These are phyloP conservation scores for Microbotryum scabiosae DNA, from an alignment of 1,284 basidiomycete genomes.

Conservation along the genomic window DNA sequence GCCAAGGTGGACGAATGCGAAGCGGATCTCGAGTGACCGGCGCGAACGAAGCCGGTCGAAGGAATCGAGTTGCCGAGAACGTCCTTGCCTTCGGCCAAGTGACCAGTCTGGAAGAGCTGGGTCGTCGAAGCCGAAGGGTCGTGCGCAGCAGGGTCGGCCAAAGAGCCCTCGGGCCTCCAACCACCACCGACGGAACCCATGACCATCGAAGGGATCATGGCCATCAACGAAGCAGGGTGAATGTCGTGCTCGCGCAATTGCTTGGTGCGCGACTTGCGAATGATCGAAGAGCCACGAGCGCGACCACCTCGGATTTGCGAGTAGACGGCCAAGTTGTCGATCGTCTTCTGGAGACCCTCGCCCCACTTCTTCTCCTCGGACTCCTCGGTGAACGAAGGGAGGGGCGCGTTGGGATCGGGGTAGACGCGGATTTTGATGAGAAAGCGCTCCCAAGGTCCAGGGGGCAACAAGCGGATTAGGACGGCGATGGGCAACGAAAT, in stretches of 20 bases:
- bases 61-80: not conserved
- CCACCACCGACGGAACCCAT: slow-evolving; percentile 77
- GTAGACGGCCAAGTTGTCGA: slow-evolving; percentile 75
- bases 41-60: not conserved
- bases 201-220: slow-evolving; percentile 81
- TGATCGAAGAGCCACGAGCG: slow-evolving; percentile 34
- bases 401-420: slow-evolving; percentile 58
- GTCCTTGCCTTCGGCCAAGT: slow-evolving; percentile 3
- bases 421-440: slow-evolving; percentile 61
- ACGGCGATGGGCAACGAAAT: slow-evolving; percentile 81
- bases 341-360: slow-evolving; percentile 60
- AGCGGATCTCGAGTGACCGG: slow-evolving; percentile 3
- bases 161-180: slow-evolving; percentile 54
- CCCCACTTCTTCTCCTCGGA: slow-evolving; percentile 48
- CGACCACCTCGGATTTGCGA: slow-evolving; percentile 75
- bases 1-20: not conserved
- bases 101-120: slow-evolving; percentile 25
- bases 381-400: slow-evolving; percentile 53
- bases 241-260: slow-evolving; percentile 37
- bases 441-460: slow-evolving; percentile 63
- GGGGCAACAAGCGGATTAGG: slow-evolving; percentile 73
- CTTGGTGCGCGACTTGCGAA: slow-evolving; percentile 35
- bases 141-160: slow-evolving; percentile 62
- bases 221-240: slow-evolving; percentile 66
- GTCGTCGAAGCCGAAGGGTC: slow-evolving; percentile 62